phyloP scores from a whole-genome alignment of 192 early-diverging fungal species.

The Backusella westeae region DNA sequence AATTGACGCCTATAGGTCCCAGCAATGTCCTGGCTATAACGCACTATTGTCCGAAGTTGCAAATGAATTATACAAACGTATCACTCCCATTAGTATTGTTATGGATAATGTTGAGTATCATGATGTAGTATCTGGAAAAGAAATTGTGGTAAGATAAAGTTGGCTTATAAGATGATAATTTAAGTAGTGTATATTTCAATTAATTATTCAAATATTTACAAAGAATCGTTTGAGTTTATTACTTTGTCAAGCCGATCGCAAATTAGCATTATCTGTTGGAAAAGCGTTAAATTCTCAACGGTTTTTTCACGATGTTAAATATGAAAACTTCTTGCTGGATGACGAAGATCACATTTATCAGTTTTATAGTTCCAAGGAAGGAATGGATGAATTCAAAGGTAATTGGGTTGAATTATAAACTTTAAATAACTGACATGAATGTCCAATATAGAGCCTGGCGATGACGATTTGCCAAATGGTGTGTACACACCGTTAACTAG shows the following conservation, averaged over 20 bases:
- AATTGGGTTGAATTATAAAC: not conserved
- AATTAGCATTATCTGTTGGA: constrained; percentile 83
- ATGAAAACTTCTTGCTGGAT: constrained; percentile 38
- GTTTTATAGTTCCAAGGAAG: not conserved
- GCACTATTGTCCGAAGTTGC: constrained; percentile 75
- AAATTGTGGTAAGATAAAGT: constrained; percentile 71
- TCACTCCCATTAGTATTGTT: constrained; percentile 57
- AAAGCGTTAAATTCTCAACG: constrained; percentile 83
- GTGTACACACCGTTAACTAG: constrained; percentile 87
- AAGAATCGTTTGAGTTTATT: constrained; percentile 60
- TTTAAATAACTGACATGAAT: not conserved
- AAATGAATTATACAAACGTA: constrained; percentile 55
- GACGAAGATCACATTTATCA: not conserved
- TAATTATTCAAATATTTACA: not conserved
- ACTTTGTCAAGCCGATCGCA: constrained; percentile 79
- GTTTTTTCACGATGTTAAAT: constrained; percentile 90
- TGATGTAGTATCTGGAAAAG: constrained; percentile 81
- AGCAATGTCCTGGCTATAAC: constrained; percentile 49
- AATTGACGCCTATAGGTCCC: constrained; percentile 24
- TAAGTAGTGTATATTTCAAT: not conserved
- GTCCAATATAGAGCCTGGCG: not conserved
- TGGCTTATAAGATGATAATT: not conserved
- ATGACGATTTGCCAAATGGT: constrained; percentile 61
- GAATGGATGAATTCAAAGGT: not conserved
- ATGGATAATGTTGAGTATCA: constrained; percentile 82